Conservation (phyloP, 2,329 filamentous ascomycete species). For the Westerdykella aurantiaca region DNA sequence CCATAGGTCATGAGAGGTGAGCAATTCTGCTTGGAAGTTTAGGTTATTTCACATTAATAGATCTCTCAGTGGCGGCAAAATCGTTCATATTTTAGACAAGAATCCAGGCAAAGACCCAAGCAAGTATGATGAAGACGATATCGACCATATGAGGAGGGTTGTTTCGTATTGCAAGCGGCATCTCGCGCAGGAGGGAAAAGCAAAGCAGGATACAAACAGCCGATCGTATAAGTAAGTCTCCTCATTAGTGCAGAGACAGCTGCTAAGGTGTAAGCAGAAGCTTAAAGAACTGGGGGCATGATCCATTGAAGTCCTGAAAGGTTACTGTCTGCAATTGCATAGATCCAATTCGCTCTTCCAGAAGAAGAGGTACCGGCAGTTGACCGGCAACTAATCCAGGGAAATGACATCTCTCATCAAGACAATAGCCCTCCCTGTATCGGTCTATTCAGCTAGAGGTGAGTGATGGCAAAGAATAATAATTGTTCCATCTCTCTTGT, state of each 20-base stretch:
- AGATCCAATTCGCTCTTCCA: too few species aligned
- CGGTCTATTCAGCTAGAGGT: too few species aligned
- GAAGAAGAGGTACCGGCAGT: too few species aligned
- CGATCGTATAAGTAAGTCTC: conserved; percentile 55
- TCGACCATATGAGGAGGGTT: conserved; percentile 58
- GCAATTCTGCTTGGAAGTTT: not conserved
- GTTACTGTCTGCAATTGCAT: too few species aligned
- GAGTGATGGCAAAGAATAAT: too few species aligned
- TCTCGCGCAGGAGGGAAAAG: conserved; percentile 57
- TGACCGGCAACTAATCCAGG: too few species aligned
- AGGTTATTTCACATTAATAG: not conserved
- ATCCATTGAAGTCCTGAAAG: conserved; percentile 28
- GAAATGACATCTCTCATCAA: too few species aligned
- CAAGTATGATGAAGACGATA: conserved; percentile 52
- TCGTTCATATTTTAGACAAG: conserved; percentile 57
- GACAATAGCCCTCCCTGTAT: too few species aligned
- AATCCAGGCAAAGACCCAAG: conserved; percentile 54
- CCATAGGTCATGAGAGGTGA: conserved; percentile 56
- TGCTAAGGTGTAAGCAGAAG: conserved; percentile 7
- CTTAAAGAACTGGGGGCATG: conserved; percentile 33
- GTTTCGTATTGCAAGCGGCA: conserved; percentile 62
- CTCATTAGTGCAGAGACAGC: conserved; percentile 49
- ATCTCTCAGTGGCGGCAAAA: conserved; percentile 52
- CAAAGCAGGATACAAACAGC: conserved; percentile 51
- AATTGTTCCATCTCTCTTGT: too few species aligned